These are phyloP conservation scores for Phyllosticta ampelicida DNA, from an alignment of 2,329 filamentous ascomycete species.

Conservation along the genomic window DNA sequence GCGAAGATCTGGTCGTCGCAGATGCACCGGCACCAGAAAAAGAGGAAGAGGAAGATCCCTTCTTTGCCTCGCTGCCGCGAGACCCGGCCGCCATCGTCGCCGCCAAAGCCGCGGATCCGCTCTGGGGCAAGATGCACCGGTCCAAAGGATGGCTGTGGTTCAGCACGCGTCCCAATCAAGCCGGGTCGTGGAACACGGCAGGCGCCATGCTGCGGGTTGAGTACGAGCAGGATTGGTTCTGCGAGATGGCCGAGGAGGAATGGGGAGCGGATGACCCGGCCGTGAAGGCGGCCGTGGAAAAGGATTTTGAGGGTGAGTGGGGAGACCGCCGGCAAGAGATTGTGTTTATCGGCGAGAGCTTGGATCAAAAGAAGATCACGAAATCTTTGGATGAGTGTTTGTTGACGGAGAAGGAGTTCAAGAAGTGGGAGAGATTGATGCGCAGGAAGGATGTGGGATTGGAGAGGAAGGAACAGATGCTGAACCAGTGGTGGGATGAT, in stretches of 20 bases:
- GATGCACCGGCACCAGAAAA: conserved; percentile 17
- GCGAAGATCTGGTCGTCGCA: conserved; percentile 17
- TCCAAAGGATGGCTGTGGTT: conserved; percentile 54
- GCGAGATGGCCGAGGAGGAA: conserved; percentile 43
- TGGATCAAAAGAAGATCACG: conserved; percentile 44
- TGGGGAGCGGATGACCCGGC: conserved; percentile 40
- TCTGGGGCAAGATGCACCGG: conserved; percentile 47
- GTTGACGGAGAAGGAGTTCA: conserved; percentile 47
- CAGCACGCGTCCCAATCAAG: conserved; percentile 45
- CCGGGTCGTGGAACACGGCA: conserved; percentile 53
- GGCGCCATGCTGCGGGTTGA: conserved; percentile 53
- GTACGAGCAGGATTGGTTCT: conserved; percentile 49
- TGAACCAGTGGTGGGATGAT: conserved; percentile 47
- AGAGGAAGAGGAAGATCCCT: conserved; percentile 21
- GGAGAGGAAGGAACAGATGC: conserved; percentile 35
- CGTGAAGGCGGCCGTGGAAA: conserved; percentile 37
- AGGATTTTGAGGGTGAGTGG: conserved; percentile 46
- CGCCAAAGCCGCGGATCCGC: conserved; percentile 44
- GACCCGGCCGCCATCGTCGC: conserved; percentile 33
- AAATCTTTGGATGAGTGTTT: conserved; percentile 49
- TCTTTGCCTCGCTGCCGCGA: conserved; percentile 7
- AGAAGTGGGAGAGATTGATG: conserved; percentile 31
- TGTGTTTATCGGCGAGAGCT: conserved; percentile 60
- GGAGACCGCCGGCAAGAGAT: conserved; percentile 61
- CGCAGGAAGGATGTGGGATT: conserved; percentile 15